Percentiles rank a stretch among this genome's conserved stretches.
Conservation (phyloP, 306 rosid genomes). For the Rubus idaeus region DNA sequence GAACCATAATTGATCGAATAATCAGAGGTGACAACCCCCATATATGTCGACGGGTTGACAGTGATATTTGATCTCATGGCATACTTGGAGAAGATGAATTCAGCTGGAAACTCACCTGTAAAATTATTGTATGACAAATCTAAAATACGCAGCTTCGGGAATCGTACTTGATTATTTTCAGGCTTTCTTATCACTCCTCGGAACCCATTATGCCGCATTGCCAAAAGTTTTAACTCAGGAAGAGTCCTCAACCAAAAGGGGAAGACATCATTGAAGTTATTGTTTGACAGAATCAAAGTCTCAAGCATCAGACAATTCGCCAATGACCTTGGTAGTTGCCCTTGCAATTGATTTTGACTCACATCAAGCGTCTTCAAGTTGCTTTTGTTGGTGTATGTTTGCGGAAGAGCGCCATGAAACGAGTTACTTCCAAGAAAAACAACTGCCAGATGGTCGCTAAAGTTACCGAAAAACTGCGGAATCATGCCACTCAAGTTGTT, state of each 20-base stretch:
- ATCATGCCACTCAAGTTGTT: slow-evolving; percentile 10
- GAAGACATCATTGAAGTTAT: background rate
- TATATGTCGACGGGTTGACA: background rate
- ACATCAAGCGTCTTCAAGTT: background rate
- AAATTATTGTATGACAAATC: slow-evolving; percentile 8
- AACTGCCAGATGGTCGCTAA: background rate
- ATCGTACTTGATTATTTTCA: background rate
- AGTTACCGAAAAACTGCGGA: slow-evolving; percentile 7
- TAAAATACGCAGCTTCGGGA: background rate
- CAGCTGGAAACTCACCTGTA: background rate
- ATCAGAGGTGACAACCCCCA: background rate
- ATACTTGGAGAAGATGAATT: background rate
- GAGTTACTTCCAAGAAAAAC: background rate
- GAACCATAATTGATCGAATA: background rate
- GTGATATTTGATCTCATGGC: background rate
- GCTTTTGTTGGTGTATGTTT: background rate
- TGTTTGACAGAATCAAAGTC: slow-evolving; percentile 6
- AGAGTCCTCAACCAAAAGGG: slow-evolving; percentile 4
- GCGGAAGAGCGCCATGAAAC: background rate
- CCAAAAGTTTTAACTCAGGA: background rate
- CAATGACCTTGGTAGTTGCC: background rate
- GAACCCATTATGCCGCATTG: background rate
- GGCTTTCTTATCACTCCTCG: background rate
- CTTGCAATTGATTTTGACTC: background rate
- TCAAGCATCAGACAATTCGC: background rate